Evolutionary conservation across 768 basidiomycete genomes (phyloP).

Genomic region (Arthromyces matolae): DNA sequence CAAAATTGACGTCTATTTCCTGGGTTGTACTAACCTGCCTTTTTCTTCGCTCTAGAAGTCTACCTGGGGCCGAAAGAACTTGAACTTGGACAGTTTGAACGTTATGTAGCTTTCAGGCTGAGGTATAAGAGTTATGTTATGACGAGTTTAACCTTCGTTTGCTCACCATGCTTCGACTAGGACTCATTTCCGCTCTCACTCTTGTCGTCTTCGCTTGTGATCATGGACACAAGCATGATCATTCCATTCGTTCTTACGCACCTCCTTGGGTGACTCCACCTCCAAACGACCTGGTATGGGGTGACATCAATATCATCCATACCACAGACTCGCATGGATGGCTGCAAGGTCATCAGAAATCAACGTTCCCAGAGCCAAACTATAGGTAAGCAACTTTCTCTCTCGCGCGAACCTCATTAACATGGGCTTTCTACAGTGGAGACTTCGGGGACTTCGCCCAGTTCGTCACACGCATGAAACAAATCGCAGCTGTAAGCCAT

Average conservation of each 20-base stretch:
- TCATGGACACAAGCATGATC: conserved; percentile 25
- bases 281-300: conserved; percentile 71
- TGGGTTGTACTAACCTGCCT: no score
- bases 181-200: background rate
- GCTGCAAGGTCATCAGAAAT: conserved; percentile 80
- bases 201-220: background rate
- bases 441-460: conserved; percentile 26
- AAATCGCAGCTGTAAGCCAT: conserved; percentile 5
- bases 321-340: conserved; percentile 78
- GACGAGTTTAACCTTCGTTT: no score
- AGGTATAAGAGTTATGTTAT: background rate
- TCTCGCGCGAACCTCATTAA: background rate
- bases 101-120: background rate
- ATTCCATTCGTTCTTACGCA: conserved; percentile 29
- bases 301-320: conserved; percentile 83
- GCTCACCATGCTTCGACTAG: background rate
- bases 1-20: no score
- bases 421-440: conserved; percentile 23
- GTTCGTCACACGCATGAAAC: conserved; percentile 16
- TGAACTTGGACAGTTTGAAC: background rate
- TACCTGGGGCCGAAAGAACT: no score
- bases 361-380: conserved; percentile 69
- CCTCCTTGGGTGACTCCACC: conserved; percentile 51
- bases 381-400: conserved; percentile 43
- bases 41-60: no score